Evolutionary conservation across 1,284 basidiomycete genomes (phyloP), one percentile per base, ranked within the genome.

Genomic region (Gomphus bonarii): DNA sequence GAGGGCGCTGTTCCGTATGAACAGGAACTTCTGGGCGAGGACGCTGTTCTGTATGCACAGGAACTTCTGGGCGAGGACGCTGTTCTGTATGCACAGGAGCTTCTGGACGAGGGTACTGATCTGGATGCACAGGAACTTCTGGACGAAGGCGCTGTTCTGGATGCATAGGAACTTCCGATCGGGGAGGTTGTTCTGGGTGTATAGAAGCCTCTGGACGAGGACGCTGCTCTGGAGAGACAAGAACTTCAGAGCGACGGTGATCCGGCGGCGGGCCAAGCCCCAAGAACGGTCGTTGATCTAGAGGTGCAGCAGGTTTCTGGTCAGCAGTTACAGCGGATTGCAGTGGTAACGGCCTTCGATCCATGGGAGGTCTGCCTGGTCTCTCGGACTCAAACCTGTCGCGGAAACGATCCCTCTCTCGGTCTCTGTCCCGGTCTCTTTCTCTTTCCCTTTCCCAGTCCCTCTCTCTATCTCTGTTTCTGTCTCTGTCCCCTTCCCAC

Each of bases 321-420:
- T 54, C 52, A 20, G 33, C 52, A 44, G 18, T 54, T 18, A n/a
- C 52, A 43, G 33, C 14, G 36, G 52, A 30, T 14, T 20, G 52
- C 5, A 30, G 42, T 28, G 30, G 40, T 11, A 35, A 28, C 16
- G 50, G 57, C 36, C 57, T 38, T 3, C 48, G 47, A 30, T 58
- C 49, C 18, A 48, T 42, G 25, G 53, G 16, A n/a, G 57, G 57
- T 22, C 48, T 33, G 38, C 20, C 28, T n/a, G 38, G 30, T 48
- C 57, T 58, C 20, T 58, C 57, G 36, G 52, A 52, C 25, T 46
- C 49, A 48, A 53, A 28, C 38, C 40, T 58, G 11, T 58, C 56
- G 50, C 38, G 30, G 18, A 25, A 11, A 31, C 57, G 50, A 3
- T 52, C 42, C 22, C 48, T 38, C 18, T 57, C 55, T 9, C 55